Percentiles rank a stretch among this genome's conserved stretches.
Evolutionary conservation across 2,329 filamentous ascomycete species (phyloP).

Genomic region (Hypoxylon sp.): DNA sequence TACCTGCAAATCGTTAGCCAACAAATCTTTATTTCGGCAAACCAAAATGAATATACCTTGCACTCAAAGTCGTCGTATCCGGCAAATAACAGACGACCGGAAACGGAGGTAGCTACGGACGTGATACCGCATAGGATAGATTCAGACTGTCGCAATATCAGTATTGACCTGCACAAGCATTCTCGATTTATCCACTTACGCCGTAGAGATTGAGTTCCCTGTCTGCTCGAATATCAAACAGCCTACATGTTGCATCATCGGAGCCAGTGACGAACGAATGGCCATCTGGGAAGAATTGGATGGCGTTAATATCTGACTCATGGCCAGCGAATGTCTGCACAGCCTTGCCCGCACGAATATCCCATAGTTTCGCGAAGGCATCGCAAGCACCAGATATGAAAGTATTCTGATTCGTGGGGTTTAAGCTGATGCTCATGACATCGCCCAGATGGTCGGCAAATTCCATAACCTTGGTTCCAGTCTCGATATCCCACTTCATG

Average conservation of each 20-base stretch:
- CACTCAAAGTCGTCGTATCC: conserved; percentile 99
- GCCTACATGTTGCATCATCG: conserved; percentile 95
- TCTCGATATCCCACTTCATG: conserved; percentile 99
- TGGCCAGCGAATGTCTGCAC: conserved; percentile 99
- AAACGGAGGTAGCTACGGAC: conserved; percentile 97
- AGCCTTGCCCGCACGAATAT: conserved; percentile 97
- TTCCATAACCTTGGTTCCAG: conserved; percentile 95
- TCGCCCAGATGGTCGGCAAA: conserved; percentile 98
- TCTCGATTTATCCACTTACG: conserved; percentile 61
- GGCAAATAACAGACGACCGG: conserved; percentile 92
- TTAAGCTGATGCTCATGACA: conserved; percentile 99
- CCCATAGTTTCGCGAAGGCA: conserved; percentile 98
- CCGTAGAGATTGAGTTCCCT: conserved; percentile 80
- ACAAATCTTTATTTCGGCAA: conserved; percentile 31
- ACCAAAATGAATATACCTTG: conserved; percentile 78
- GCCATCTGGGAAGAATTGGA: conserved; percentile 99
- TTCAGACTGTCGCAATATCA: conserved; percentile 77
- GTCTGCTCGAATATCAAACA: conserved; percentile 98
- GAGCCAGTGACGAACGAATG: conserved; percentile 99
- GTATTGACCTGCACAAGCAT: conserved; percentile 6
- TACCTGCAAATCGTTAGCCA: conserved; percentile 71
- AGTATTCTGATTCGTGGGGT: conserved; percentile 98
- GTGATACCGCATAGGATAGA: conserved; percentile 98
- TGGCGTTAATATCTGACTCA: conserved; percentile 99
- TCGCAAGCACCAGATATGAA: conserved; percentile 99